Percentiles rank a stretch among this genome's conserved stretches.
Conservation (phyloP, 331 rosid species). For the Quercus lobata region DNA sequence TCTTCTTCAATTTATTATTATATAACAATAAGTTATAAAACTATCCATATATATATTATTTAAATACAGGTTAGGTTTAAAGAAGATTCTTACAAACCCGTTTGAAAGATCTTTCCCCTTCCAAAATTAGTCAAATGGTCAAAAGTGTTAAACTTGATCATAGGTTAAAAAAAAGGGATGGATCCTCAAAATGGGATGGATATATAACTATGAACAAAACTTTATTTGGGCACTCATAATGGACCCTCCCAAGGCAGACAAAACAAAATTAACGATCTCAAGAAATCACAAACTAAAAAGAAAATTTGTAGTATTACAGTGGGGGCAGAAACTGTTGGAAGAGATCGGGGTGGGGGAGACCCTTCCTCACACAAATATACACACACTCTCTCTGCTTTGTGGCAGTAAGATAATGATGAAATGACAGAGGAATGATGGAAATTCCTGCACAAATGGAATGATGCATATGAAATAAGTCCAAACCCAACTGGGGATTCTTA, state of each 20-base stretch:
- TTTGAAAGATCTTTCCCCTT: too few species aligned
- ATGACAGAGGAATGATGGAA: slow-evolving; percentile 60
- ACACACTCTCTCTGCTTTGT: background rate
- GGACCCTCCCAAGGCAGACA: slow-evolving; percentile 20
- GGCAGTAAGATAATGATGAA: slow-evolving; percentile 56
- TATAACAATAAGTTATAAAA: too few species aligned
- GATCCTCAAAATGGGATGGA: slow-evolving; percentile 1
- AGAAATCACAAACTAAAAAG: slow-evolving; percentile 30
- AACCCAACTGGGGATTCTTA: slow-evolving; percentile 23
- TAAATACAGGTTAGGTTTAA: too few species aligned
- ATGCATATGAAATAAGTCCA: slow-evolving; percentile 35
- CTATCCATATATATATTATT: too few species aligned
- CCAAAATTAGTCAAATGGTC: too few species aligned
- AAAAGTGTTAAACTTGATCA: too few species aligned
- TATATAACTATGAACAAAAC: slow-evolving; percentile 19
- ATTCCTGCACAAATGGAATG: slow-evolving; percentile 52
- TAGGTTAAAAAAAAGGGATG: too few species aligned
- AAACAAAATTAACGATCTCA: slow-evolving; percentile 31
- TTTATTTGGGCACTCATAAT: slow-evolving; percentile 14
- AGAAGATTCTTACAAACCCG: too few species aligned
- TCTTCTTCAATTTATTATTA: too few species aligned
- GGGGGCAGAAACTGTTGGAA: slow-evolving; percentile 29
- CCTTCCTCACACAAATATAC: slow-evolving; percentile 11
- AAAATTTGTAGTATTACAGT: slow-evolving; percentile 25
- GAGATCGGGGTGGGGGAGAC: background rate